These are phyloP conservation scores for Gastrodia elata DNA, from an alignment of 106 monocot genomes.

Conservation along the genomic window DNA sequence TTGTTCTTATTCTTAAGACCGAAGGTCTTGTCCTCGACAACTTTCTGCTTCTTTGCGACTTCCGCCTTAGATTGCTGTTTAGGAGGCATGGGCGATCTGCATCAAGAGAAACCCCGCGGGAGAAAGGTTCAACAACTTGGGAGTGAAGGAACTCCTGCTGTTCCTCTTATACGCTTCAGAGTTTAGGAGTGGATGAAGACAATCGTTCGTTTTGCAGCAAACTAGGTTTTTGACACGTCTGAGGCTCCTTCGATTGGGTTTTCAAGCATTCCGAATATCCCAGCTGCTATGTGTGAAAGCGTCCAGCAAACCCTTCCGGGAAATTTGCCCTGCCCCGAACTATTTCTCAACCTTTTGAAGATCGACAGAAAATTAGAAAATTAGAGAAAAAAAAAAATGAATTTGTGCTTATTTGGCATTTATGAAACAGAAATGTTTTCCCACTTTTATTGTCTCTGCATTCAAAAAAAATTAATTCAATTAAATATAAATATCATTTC, in stretches of 20 bases:
- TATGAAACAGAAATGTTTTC: too few species aligned
- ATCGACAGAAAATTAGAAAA: too few species aligned
- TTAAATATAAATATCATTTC: too few species aligned
- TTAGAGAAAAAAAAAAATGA: too few species aligned
- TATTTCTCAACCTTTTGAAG: too few species aligned
- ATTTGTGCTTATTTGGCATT: too few species aligned
- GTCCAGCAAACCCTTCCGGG: too few species aligned
- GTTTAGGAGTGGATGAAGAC: background rate
- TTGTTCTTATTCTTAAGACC: constrained; percentile 99
- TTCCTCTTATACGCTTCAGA: background rate
- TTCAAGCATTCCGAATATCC: background rate
- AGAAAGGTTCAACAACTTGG: background rate
- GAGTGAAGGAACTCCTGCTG: background rate
- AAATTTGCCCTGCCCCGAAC: too few species aligned
- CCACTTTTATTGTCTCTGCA: too few species aligned
- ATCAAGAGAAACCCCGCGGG: constrained; percentile 6
- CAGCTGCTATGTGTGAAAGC: too few species aligned
- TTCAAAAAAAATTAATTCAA: too few species aligned
- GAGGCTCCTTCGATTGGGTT: background rate
- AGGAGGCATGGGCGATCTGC: constrained; percentile 9
- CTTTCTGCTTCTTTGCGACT: constrained; percentile 95
- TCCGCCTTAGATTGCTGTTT: constrained; percentile 65
- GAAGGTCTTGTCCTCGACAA: constrained; percentile 98
- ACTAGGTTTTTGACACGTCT: background rate
- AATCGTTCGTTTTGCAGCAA: background rate